phyloP scores from a whole-genome alignment of 805 yeast genomes.

The Kuraishia hungarica region DNA sequence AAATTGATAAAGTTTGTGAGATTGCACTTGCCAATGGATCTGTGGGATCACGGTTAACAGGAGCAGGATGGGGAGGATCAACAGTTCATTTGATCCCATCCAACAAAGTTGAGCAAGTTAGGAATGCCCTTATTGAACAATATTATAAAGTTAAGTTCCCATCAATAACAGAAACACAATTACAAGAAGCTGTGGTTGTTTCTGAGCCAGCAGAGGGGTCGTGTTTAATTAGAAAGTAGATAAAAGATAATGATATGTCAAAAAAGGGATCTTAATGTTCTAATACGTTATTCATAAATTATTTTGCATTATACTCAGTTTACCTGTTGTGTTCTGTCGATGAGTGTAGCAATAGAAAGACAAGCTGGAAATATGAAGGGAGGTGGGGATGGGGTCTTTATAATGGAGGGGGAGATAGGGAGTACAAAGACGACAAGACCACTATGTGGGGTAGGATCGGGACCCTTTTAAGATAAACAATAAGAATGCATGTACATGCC shows the following conservation, averaged over 20 bases:
- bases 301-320: no score
- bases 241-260: no score
- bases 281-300: no score
- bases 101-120: conserved; percentile 28
- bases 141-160: conserved; percentile 46
- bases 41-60: conserved; percentile 63
- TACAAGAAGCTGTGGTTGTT: conserved; percentile 43
- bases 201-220: conserved; percentile 52
- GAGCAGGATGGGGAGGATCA: conserved; percentile 77
- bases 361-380: no score
- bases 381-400: background rate
- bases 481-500: no score
- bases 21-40: conserved; percentile 51
- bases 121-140: conserved; percentile 34
- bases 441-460: background rate
- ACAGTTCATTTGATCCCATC: conserved; percentile 53
- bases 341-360: no score
- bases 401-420: background rate
- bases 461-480: no score
- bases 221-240: conserved; percentile 10
- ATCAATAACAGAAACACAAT: conserved; percentile 31
- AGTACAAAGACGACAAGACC: background rate
- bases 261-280: no score
- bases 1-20: conserved; percentile 41
- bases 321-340: no score